Conservation (phyloP, 1,284 basidiomycete species). For the Trametes polyzona region DNA sequence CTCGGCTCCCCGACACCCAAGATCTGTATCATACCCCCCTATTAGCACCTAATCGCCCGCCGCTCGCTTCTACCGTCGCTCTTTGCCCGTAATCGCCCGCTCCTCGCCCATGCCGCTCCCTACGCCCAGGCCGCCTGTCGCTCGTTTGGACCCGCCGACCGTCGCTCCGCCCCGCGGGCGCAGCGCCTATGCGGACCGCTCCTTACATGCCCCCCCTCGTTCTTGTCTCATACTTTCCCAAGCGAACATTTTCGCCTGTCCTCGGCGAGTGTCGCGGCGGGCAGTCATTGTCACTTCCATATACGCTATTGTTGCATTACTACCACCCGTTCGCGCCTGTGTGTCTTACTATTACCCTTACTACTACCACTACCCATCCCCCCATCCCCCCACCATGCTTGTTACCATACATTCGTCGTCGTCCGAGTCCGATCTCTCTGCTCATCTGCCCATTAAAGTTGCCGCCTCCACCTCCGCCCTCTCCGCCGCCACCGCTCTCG, state of each 20-base stretch:
- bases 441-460: slow-evolving; percentile 10
- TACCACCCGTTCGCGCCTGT: slow-evolving; percentile 1
- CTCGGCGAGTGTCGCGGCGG: not conserved
- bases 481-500: too few species aligned
- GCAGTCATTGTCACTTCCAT: slow-evolving; percentile 6
- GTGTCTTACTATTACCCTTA: slow-evolving; percentile 5
- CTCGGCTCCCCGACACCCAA: slow-evolving; percentile 2
- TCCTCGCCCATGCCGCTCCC: slow-evolving; percentile 4
- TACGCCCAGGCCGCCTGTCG: slow-evolving; percentile 16
- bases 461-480: not conserved
- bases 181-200: not conserved
- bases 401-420: slow-evolving; percentile 2
- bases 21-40: slow-evolving; percentile 13
- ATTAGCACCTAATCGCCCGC: slow-evolving; percentile 12
- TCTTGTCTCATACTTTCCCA: slow-evolving; percentile 1
- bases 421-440: not conserved
- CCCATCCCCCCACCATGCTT: not conserved
- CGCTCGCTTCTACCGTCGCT: slow-evolving; percentile 11
- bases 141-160: not conserved
- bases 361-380: not conserved
- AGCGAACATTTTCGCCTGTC: slow-evolving; percentile 1
- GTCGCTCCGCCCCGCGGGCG: not conserved
- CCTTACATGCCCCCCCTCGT: not conserved
- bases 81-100: slow-evolving; percentile 6
- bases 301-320: slow-evolving; percentile 19